Evolutionary conservation across 1,284 basidiomycete species (phyloP).

Genomic region (Boletus smithii): DNA sequence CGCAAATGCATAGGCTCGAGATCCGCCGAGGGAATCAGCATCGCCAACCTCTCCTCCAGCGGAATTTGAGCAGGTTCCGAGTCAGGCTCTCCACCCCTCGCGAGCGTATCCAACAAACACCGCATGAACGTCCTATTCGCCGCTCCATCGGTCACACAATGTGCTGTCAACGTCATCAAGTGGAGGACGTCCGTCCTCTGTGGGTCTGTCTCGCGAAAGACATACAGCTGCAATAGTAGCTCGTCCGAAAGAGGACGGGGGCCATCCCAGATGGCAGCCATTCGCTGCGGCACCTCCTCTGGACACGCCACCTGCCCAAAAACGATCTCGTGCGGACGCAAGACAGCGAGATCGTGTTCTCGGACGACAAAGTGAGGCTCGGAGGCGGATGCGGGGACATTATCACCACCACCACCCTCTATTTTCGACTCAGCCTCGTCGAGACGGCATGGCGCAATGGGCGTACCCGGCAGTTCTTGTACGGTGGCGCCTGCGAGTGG

Average conservation of each 20-base stretch:
- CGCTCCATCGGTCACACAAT: conserved; percentile 17
- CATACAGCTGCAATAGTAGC: no score
- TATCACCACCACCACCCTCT: no score
- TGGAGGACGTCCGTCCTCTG: no score
- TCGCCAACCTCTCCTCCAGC: conserved; percentile 40
- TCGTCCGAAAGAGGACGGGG: conserved; percentile 20
- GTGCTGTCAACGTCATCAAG: conserved; percentile 12
- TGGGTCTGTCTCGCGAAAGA: no score
- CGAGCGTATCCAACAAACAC: no score
- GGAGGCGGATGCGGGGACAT: no score
- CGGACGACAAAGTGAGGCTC: conserved; percentile 20
- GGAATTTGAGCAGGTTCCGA: no score
- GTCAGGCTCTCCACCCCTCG: no score
- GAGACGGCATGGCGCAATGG: no score
- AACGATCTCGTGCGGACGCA: conserved; percentile 15
- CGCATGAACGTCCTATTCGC: conserved; percentile 22
- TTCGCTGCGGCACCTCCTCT: conserved; percentile 7
- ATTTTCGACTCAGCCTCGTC: no score
- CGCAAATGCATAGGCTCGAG: conserved; percentile 35
- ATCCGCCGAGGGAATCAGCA: conserved; percentile 39
- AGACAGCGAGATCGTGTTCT: conserved; percentile 17
- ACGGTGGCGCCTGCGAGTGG: background rate
- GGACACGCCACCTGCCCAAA: conserved; percentile 7
- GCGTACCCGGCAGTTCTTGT: no score
- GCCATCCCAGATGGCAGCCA: conserved; percentile 4